phyloP scores from a whole-genome alignment of 495 filamentous ascomycete species.

The Penicillium roqueforti region DNA sequence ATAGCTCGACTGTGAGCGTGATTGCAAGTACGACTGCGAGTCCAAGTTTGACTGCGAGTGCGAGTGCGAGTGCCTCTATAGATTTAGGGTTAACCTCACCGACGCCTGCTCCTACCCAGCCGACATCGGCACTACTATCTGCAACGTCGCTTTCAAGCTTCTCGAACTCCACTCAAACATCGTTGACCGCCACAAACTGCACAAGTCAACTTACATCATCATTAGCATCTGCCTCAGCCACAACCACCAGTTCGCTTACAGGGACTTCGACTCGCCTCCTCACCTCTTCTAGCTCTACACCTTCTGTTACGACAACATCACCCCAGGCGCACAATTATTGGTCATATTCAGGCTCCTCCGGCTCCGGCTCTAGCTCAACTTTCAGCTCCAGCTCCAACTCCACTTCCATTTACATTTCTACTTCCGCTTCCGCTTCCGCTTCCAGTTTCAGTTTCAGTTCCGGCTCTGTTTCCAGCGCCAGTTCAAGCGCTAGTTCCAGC shows the following conservation, averaged over 20 bases:
- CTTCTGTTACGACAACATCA: constrained; percentile 4
- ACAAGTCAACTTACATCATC: constrained; percentile 8
- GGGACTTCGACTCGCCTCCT: constrained; percentile 15
- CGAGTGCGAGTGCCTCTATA: background rate
- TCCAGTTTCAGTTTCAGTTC: too few relatives aligned
- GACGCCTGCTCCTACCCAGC: constrained; percentile 2
- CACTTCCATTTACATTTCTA: too few relatives aligned
- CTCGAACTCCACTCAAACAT: background rate
- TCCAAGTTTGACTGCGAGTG: background rate
- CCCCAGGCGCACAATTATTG: background rate
- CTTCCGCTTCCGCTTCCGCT: too few relatives aligned
- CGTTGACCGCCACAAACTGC: constrained; percentile 5
- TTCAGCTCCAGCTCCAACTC: background rate
- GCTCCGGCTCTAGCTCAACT: background rate
- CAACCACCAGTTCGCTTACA: constrained; percentile 6
- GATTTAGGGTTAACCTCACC: background rate
- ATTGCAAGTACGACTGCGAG: background rate
- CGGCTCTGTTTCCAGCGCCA: too few relatives aligned
- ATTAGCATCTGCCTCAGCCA: constrained; percentile 4
- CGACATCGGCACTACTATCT: background rate
- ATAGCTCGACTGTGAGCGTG: background rate
- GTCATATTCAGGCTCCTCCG: constrained; percentile 3
- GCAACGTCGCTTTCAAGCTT: background rate
- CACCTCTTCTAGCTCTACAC: constrained; percentile 9
- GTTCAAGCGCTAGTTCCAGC: too few relatives aligned